Evolutionary conservation across 2,329 filamentous ascomycete genomes (phyloP).

Genomic region (Alternaria triticina): DNA sequence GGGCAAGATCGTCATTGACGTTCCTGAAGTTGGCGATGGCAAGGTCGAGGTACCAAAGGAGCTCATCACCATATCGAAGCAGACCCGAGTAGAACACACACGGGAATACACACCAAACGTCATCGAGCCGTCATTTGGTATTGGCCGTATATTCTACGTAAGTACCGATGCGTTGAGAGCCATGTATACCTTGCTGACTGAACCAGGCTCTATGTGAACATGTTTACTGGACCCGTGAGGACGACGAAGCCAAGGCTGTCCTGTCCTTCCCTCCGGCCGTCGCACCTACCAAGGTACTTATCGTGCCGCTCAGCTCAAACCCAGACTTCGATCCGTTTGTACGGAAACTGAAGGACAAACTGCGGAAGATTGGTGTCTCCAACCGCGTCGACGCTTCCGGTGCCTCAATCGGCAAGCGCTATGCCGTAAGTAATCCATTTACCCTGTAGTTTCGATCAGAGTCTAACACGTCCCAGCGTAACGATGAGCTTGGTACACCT

Average conservation of each 20-base stretch:
- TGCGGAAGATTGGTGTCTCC: slow-evolving; percentile 78
- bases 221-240: slow-evolving; percentile 88
- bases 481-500: slow-evolving; percentile 94
- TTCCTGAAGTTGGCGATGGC: slow-evolving; percentile 70
- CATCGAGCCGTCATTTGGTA: slow-evolving; percentile 97
- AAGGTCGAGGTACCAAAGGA: slow-evolving; percentile 82
- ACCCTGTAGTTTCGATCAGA: neutral
- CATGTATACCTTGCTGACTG: slow-evolving; percentile 43
- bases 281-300: slow-evolving; percentile 93
- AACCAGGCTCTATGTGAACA: slow-evolving; percentile 89
- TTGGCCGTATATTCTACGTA: slow-evolving; percentile 88
- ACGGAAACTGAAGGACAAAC: slow-evolving; percentile 73
- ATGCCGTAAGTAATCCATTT: slow-evolving; percentile 48
- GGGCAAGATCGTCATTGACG: slow-evolving; percentile 79
- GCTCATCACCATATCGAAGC: slow-evolving; percentile 81
- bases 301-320: slow-evolving; percentile 86
- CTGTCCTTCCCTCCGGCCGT: slow-evolving; percentile 77
- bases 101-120: slow-evolving; percentile 95
- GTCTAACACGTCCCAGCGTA: slow-evolving; percentile 60
- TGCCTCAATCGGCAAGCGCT: slow-evolving; percentile 92
- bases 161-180: slow-evolving; percentile 5
- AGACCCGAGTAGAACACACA: slow-evolving; percentile 79
- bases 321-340: slow-evolving; percentile 80
- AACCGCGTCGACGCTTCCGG: slow-evolving; percentile 89
- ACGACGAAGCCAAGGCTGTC: slow-evolving; percentile 81